Evolutionary conservation across 1,284 basidiomycete species (phyloP), one percentile per base, ranked within the genome.

Genomic region (Rhodotorula glutinis): DNA sequence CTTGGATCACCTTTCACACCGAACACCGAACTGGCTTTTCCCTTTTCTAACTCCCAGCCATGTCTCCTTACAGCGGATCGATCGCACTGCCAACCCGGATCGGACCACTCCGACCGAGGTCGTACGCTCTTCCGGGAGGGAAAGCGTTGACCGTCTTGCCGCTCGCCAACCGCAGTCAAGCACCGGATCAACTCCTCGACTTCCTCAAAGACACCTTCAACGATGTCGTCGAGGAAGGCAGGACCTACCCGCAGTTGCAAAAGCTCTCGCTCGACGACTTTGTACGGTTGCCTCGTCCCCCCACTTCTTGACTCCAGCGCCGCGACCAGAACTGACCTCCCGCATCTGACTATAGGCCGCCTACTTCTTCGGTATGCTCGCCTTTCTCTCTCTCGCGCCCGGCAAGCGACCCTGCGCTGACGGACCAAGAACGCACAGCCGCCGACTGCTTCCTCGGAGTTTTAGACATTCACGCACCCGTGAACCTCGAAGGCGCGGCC

Each of bases 191-290:
- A 27, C 79, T 92, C 43, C 76, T 73, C 49, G 63, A 46, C 9
- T 73, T 73, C 47, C 65, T 75, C 38, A 56, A 66, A 25, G 46
- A 51, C 25, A 70, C 73, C 4, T 92, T 93, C 78, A 84, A 85
- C n/a, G 82, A 82, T 59, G 90, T 89, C 75, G 81, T 95, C 17
- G 86, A 86, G 57, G 83, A 85, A 75, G 92, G 92, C 0, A 78
- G 82, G 72, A 91, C 91, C 8, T 94, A 94, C 78, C 91, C 92
- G 0, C 91, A 92, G 77, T 88, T 91, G 73, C 79, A 81, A 77
- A 82, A 76, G 67, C 84, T 81, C 79, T 84, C 80, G 61, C 81
- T 82, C 17, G 65, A 75, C 41, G 62, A 66, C 41, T 73, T 75
- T 53, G 71, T 73, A 8, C 30, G 23, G 33, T 10, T 51, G 54